phyloP scores from a whole-genome alignment of 139 green algal species.

The Edaphochlamys debaryana region DNA sequence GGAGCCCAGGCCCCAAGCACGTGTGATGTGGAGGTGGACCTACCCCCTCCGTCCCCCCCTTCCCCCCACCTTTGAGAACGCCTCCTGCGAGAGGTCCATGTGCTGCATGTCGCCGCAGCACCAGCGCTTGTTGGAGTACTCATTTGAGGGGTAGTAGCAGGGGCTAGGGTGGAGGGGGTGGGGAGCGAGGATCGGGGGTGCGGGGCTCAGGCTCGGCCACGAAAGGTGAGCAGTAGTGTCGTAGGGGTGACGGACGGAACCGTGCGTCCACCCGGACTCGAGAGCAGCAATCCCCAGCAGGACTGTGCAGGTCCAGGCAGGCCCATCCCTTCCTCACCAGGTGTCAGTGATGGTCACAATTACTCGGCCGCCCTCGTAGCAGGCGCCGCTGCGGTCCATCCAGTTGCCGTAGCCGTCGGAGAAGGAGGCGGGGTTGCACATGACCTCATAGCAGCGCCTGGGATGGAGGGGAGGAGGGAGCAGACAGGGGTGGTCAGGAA shows the following conservation, averaged over 20 bases:
- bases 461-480: background rate
- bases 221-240: too few species aligned
- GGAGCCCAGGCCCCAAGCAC: too few species aligned
- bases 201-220: too few species aligned
- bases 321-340: slow-evolving; percentile 25
- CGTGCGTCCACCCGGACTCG: too few species aligned
- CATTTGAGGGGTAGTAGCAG: slow-evolving; percentile 33
- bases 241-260: too few species aligned
- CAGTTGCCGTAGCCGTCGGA: slow-evolving; percentile 49
- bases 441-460: slow-evolving; percentile 62
- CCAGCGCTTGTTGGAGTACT: slow-evolving; percentile 39
- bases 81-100: background rate
- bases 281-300: too few species aligned
- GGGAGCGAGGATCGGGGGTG: background rate
- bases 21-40: too few species aligned
- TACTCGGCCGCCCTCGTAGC: background rate
- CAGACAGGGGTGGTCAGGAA: background rate
- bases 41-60: background rate
- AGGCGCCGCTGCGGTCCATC: slow-evolving; percentile 41
- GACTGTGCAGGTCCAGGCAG: too few species aligned
- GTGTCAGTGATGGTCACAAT: slow-evolving; percentile 58
- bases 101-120: slow-evolving; percentile 50
- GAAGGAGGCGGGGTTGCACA: slow-evolving; percentile 45
- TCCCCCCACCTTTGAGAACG: background rate
- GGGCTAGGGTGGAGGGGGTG: background rate